Evolutionary conservation across 2,329 filamentous ascomycete genomes (phyloP), one percentile per base, ranked within the genome.

Genomic region (Ambrosiella beaveri): DNA sequence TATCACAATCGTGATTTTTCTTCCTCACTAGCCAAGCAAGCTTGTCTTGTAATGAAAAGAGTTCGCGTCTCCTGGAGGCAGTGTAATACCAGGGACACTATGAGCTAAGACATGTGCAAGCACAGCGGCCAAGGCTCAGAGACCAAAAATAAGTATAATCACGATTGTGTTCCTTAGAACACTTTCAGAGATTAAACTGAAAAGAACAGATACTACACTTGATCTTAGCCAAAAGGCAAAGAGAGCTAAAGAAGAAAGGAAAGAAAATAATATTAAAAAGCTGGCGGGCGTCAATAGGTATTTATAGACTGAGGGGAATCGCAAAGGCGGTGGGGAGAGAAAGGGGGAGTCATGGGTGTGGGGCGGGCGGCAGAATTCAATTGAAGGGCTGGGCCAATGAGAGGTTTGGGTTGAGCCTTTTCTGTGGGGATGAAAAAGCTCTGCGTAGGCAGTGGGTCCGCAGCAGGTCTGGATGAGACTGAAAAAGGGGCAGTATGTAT

Each of bases 141-240:
- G 51, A 50, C 50, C 60, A 61, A 61, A 84, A 86, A 91, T 88
- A 78, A 76, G 84, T 81, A 81, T 88, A 90, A 90, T 87, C 84
- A 81, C 75, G 76, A 78, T 79, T 80, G 76, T 75, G 75, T 75
- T 76, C 81, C 77, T 74, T 86, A 79, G 81, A 76, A 75, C 76
- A 78, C 79, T 88, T 87, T 85, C 85, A 90, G 86, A 85, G 83
- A 88, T 89, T 89, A 90, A 90, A 88, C 86, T 90, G 84, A 88
- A 86, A 89, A 90, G 86, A 90, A 90, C 85, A 88, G 85, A 87
- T 88, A 88, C 85, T 88, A 88, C 85, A 88, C 84, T 88, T 88
- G 85, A 88, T 88, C 85, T 88, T 86, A 86, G 81, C 81, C 77
- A 81, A 77, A 77, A 75, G 74, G 60, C 60, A 61, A 61, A 61